Percentiles rank a stretch among this genome's conserved stretches.
Evolutionary conservation across 2,329 filamentous ascomycete genomes (phyloP).

Genomic region (Fusarium dlaminii): DNA sequence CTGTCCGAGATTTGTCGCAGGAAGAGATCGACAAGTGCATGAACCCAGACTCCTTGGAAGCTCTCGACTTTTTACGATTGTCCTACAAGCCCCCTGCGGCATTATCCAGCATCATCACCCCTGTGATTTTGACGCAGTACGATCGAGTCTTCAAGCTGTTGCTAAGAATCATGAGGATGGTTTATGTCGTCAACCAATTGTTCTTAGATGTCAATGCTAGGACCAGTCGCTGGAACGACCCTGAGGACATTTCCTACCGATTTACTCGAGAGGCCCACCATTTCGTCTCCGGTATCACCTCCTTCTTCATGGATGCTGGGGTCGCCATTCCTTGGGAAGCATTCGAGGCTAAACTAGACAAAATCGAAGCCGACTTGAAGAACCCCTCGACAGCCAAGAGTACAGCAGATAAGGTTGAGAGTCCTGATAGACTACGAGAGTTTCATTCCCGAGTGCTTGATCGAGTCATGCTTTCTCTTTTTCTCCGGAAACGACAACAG

Average conservation of each 20-base stretch:
- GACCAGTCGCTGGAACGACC: conserved; percentile 47
- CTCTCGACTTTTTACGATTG: conserved; percentile 90
- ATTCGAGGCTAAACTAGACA: conserved; percentile 73
- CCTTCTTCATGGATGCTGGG: conserved; percentile 83
- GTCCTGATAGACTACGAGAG: conserved; percentile 72
- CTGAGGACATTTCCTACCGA: conserved; percentile 56
- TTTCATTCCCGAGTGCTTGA: conserved; percentile 80
- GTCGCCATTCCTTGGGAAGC: conserved; percentile 77
- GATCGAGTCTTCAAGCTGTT: conserved; percentile 86
- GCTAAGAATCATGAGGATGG: conserved; percentile 79
- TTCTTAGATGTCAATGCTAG: conserved; percentile 64
- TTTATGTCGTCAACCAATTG: conserved; percentile 76
- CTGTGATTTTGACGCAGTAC: conserved; percentile 77
- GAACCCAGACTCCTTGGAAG: conserved; percentile 83
- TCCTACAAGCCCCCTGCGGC: conserved; percentile 82
- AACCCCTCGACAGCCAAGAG: conserved; percentile 50
- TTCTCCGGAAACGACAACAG: conserved; percentile 79
- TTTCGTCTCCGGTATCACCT: conserved; percentile 76
- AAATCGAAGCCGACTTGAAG: conserved; percentile 67
- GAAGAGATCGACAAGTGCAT: conserved; percentile 86
- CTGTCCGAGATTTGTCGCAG: conserved; percentile 80
- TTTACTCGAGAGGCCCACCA: conserved; percentile 83
- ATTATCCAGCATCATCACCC: conserved; percentile 78
- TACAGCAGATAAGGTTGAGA: conserved; percentile 49
- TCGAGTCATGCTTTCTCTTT: conserved; percentile 75